Evolutionary conservation across 768 basidiomycete genomes (phyloP).

Genomic region (Strobilomyces confusus): DNA sequence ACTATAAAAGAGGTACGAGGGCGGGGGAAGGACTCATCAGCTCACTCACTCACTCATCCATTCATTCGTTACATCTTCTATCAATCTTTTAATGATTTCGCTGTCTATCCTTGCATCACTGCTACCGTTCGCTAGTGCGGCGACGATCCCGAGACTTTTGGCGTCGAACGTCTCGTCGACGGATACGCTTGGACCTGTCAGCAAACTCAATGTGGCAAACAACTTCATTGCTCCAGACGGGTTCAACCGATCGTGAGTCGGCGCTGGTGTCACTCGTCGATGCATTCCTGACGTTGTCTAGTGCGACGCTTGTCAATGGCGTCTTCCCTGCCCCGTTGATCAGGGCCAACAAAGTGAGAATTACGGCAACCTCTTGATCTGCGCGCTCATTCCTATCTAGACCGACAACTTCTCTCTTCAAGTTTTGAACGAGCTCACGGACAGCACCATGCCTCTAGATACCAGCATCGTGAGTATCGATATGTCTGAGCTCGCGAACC

Average conservation of each 20-base stretch:
- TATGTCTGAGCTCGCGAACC: conserved; percentile 1
- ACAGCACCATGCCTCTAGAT: conserved; percentile 42
- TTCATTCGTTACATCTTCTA: neutral
- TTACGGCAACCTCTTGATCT: neutral
- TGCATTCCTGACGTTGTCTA: neutral
- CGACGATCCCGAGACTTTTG: neutral
- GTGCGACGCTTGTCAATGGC: neutral
- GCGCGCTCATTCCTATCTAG: neutral
- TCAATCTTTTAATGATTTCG: neutral
- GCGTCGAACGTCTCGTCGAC: no score
- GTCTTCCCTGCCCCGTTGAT: conserved; percentile 42
- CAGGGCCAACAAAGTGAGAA: conserved; percentile 31
- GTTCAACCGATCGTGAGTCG: conserved; percentile 3
- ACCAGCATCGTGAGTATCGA: conserved; percentile 36
- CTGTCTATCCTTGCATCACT: conserved; percentile 8
- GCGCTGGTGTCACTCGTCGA: neutral
- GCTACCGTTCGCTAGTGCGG: conserved; percentile 2
- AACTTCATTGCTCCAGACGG: neutral
- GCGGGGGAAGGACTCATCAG: no score
- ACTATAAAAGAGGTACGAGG: neutral
- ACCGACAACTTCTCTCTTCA: neutral
- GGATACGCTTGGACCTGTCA: no score
- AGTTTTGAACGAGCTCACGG: conserved; percentile 19
- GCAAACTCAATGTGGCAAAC: neutral
- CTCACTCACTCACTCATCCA: no score